Evolutionary conservation across 768 basidiomycete genomes (phyloP).

Genomic region (Leucocoprinus sp.): DNA sequence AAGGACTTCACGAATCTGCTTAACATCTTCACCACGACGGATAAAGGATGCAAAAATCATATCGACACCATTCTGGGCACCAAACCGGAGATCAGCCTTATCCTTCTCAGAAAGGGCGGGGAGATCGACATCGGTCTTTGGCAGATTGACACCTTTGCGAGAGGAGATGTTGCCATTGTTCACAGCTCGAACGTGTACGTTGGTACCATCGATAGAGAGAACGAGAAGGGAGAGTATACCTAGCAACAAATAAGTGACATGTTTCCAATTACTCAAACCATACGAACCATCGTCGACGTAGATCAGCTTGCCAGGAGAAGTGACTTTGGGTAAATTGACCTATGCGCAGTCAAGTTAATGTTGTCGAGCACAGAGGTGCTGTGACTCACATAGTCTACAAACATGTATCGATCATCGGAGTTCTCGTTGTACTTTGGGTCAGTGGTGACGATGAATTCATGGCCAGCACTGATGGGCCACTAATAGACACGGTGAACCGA

Average conservation of each 20-base stretch:
- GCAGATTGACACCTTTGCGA: conserved; percentile 98
- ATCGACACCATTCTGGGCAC: conserved; percentile 96
- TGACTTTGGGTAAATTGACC: conserved; percentile 92
- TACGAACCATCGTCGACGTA: conserved; percentile 90
- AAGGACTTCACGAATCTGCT: conserved; percentile 86
- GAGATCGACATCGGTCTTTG: conserved; percentile 95
- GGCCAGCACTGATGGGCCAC: conserved; percentile 82
- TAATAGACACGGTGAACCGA: conserved; percentile 20
- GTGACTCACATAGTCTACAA: conserved; percentile 90
- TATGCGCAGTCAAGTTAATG: conserved; percentile 21
- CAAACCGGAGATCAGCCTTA: conserved; percentile 89
- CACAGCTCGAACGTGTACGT: conserved; percentile 75
- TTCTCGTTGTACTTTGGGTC: conserved; percentile 72
- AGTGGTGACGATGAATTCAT: conserved; percentile 87
- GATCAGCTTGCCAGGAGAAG: conserved; percentile 93
- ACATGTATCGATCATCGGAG: conserved; percentile 81
- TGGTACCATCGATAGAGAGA: conserved; percentile 74
- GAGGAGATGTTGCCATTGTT: conserved; percentile 93
- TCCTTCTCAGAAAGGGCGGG: conserved; percentile 98
- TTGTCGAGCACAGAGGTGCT: background rate
- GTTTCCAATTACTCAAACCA: background rate
- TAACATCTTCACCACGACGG: conserved; percentile 89
- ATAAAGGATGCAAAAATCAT: conserved; percentile 99
- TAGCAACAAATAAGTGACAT: background rate
- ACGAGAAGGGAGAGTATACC: conserved; percentile 86